Evolutionary conservation across 2,329 filamentous ascomycete genomes (phyloP), one percentile per base, ranked within the genome.

Genomic region (Colletotrichum liriopes): DNA sequence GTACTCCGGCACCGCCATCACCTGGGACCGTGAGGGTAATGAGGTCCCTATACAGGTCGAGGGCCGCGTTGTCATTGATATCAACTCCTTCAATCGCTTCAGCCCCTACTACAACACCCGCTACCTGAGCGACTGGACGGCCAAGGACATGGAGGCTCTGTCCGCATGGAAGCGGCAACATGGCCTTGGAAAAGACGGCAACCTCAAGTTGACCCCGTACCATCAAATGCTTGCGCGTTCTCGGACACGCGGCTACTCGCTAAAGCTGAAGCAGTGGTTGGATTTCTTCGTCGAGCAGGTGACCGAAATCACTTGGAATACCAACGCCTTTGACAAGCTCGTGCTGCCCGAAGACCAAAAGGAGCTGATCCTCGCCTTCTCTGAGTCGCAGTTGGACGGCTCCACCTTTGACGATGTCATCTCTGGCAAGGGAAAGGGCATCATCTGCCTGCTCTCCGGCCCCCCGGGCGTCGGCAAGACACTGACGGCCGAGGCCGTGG

Each of bases 381-480:
- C 85, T 1, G 81, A 86, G 77, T 83, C 82, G 6, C 86, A 88
- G 77, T 81, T 85, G 52, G 82, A 84, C 43, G 77, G 82, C 18
- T 79, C 75, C 8, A 87, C 74, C 11, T 88, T 88, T 71, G 86
- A 88, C 78, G 86, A 89, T 72, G 81, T 88, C 67, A 87, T 89
- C 76, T 81, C 82, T 12, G 86, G 86, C 60, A 88, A 89, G 80
- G 87, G 81, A 67, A 84, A 83, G 74, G 86, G 86, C 20, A 84
- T 87, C 72, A 86, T 88, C 75, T 83, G 86, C 78, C 80, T 88
- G 1, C 78, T 88, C 3, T 83, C 82, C 0, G 87, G 87, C 14
- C 82, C 81, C 0, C 86, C 86, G 0, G 86, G 86, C 43, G 84
- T 86, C 7, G 87, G 87, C 32, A 87, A 87, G 80, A 88, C 86